Evolutionary conservation across 345 rosid genomes (phyloP), one percentile per base, ranked within the genome.

Genomic region (Camelina neglecta): DNA sequence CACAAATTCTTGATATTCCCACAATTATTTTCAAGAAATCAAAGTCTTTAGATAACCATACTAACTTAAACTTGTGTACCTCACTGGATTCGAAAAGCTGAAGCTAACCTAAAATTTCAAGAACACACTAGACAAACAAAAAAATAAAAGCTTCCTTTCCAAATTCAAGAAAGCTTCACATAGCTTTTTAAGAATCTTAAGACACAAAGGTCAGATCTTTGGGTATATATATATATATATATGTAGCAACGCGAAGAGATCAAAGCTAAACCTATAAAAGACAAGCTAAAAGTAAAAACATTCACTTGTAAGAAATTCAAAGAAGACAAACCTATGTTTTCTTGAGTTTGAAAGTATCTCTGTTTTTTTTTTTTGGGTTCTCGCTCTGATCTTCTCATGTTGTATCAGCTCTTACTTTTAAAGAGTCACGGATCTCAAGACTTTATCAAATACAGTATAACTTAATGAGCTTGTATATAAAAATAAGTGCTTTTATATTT

Each of bases 361-460:
- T 33, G 38, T 49, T 21, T 47, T 21, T 21, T 21, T 21, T 21
- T 21, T 21, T 21, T 18, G 18, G 18, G 18, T 18, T 18, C 18
- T 18, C 18, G 18, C 18, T 18, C 18, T 18, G 18, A 18, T 18
- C 18, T 18, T 18, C 18, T 18, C 18, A 18, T 18, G 18, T 18
- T 21, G 23, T 21, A 21, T 45, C 12, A 47, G 23, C 20, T 72
- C 50, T 36, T 61, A 4, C 8, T 35, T 61, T 15, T 51, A 8
- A 61, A 49, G 41, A 61, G 41, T 31, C 33, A 23, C 76, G 61
- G 69, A 62, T 41, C 24, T 72, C 16, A 49, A n/a, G 3, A 62
- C 7, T 10, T 49, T 38, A 61, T 62, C 11, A 36, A 13, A 51
- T 72, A 23, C 10, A 53, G n/a, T 23, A 23, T 1, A 51, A 60